Conservation (phyloP, 805 yeast genomes). For the Schizosaccharomyces pombe region DNA sequence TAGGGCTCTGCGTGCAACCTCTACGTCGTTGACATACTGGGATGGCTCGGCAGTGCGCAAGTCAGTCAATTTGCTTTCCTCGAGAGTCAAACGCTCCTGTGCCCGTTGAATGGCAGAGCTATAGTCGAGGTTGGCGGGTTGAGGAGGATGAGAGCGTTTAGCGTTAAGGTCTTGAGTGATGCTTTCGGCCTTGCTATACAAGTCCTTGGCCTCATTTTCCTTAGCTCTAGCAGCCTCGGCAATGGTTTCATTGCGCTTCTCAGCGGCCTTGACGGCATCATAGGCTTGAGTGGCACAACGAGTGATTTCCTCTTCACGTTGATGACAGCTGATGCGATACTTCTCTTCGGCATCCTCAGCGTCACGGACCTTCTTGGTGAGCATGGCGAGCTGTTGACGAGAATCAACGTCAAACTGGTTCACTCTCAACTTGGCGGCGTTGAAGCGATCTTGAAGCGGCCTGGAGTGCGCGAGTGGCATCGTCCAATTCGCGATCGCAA, state of each 20-base stretch:
- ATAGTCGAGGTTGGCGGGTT: not conserved
- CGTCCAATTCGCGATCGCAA: not conserved
- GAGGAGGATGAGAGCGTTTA: not conserved
- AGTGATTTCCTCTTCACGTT: not conserved
- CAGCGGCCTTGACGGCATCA: constrained; percentile 1
- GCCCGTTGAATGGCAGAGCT: not conserved
- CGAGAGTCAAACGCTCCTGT: not conserved
- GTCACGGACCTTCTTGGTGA: not conserved
- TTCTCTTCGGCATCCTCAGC: not conserved
- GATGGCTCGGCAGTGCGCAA: not conserved
- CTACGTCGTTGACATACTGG: not conserved
- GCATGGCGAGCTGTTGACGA: not conserved
- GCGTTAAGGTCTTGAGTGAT: not conserved
- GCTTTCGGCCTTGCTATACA: not conserved
- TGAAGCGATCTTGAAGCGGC: not conserved
- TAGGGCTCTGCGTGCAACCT: not conserved
- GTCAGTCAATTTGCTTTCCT: not conserved
- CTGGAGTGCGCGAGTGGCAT: not conserved
- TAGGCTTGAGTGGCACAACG: not conserved
- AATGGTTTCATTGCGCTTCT: not conserved
- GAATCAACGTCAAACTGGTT: not conserved
- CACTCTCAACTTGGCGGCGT: not conserved
- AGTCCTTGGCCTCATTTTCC: not conserved
- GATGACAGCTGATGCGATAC: not conserved
- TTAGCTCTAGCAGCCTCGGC: not conserved